Conservation (phyloP, 192 early-diverging fungal genomes). For the Hyaloraphidium curvatum region DNA sequence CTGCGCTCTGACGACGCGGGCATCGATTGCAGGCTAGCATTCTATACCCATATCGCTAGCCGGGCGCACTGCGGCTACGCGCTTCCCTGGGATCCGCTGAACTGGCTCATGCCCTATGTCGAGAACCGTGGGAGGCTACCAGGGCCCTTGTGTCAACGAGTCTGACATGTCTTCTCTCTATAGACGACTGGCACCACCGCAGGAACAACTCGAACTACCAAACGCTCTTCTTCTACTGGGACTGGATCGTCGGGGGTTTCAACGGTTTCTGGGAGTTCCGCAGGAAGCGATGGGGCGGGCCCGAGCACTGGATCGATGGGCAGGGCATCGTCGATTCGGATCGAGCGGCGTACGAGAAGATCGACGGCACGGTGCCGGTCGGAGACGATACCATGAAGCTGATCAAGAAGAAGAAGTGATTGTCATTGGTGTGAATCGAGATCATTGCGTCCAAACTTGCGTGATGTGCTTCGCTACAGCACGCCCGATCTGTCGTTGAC, state of each 20-base stretch:
- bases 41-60: not conserved
- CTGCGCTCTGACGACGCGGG: not conserved
- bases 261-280: no score
- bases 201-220: not conserved
- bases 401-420: no score
- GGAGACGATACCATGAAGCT: no score
- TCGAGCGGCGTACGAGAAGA: no score
- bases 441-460: no score
- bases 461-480: no score
- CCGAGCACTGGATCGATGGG: no score
- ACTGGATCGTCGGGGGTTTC: not conserved
- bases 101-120: not conserved
- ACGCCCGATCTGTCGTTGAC: no score
- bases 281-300: no score
- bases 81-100: conserved; percentile 1
- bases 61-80: not conserved
- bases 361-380: no score
- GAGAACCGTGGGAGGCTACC: not conserved
- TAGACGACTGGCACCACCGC: not conserved
- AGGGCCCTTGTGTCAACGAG: not conserved
- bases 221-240: conserved; percentile 1
- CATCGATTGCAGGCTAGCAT: not conserved
- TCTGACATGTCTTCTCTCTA: not conserved
- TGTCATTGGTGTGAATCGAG: no score
- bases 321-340: no score